A percentile compares a stretch with the other conserved stretches of the same genome.
These are phyloP conservation scores for Ilyonectria destructans DNA, from an alignment of 2,329 filamentous ascomycete genomes.

Conservation along the genomic window DNA sequence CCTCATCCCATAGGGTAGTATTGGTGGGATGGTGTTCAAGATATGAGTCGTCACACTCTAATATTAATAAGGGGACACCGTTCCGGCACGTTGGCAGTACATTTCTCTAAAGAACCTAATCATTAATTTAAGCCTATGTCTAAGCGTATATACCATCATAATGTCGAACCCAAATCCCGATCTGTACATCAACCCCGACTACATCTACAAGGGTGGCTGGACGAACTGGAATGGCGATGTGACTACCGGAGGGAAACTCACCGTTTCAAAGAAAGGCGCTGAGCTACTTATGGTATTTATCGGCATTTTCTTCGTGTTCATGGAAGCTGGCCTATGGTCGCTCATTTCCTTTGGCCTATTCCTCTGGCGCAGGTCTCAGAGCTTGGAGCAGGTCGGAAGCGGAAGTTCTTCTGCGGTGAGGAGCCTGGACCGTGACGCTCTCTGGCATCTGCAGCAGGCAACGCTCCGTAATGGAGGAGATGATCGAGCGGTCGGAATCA, in stretches of 20 bases:
- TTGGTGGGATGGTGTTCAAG: background rate
- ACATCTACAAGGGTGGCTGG: conserved; percentile 19
- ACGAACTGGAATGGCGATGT: conserved; percentile 20
- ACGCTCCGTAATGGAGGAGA: conserved; percentile 11
- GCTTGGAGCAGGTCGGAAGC: background rate
- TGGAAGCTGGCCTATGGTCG: conserved; percentile 17
- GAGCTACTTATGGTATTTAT: conserved; percentile 18
- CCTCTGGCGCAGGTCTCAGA: conserved; percentile 1
- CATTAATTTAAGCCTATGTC: too few relatives aligned
- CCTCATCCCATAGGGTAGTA: background rate
- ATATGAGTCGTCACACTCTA: background rate
- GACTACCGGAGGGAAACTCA: conserved; percentile 14
- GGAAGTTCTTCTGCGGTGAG: background rate
- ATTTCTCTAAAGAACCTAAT: background rate
- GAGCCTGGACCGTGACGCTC: conserved; percentile 3
- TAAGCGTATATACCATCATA: background rate
- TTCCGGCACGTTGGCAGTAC: too few relatives aligned
- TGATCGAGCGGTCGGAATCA: conserved; percentile 7
- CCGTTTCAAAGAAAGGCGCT: background rate
- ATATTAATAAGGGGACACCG: background rate
- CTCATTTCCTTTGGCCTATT: conserved; percentile 18
- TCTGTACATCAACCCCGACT: conserved; percentile 7
- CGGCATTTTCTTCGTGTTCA: conserved; percentile 16
- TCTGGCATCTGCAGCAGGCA: conserved; percentile 22
- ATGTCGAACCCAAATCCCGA: conserved; percentile 17